Percentiles rank a stretch among this genome's conserved stretches.
These are phyloP conservation scores for Chenopodium berlandieri DNA, from an alignment of 148 eudicot genomes.

Conservation along the genomic window DNA sequence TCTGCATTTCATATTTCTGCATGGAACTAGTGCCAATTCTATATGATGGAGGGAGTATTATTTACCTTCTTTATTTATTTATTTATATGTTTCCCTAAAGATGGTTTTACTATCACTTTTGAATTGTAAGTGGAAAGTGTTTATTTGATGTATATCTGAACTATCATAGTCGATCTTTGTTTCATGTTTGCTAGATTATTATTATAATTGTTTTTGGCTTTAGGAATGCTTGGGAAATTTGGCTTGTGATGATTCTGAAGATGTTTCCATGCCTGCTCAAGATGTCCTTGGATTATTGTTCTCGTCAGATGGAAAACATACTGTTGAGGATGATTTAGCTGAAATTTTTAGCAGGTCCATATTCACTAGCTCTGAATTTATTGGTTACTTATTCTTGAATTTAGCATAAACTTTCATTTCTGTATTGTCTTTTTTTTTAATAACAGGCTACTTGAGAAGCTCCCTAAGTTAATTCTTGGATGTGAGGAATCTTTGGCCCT, in stretches of 20 bases:
- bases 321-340: slow-evolving; percentile 54
- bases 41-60: neutral
- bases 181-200: slow-evolving; percentile 1
- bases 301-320: slow-evolving; percentile 44
- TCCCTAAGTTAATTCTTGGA: slow-evolving; percentile 80
- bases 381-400: slow-evolving; percentile 13
- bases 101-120: neutral
- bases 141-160: neutral
- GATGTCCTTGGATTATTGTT: slow-evolving; percentile 51
- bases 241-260: slow-evolving; percentile 80
- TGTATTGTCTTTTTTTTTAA: neutral
- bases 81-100: neutral
- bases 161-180: neutral
- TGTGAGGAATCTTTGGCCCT: slow-evolving; percentile 70
- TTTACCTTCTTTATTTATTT: neutral
- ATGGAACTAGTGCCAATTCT: neutral
- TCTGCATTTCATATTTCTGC: neutral
- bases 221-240: slow-evolving; percentile 81
- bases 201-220: slow-evolving; percentile 16
- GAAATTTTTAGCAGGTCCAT: slow-evolving; percentile 72
- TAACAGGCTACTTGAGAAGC: slow-evolving; percentile 78
- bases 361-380: neutral
- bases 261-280: slow-evolving; percentile 71
- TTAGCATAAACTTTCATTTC: neutral
- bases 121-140: neutral